Evolutionary conservation across 306 rosid species (phyloP), one percentile per base, ranked within the genome.

Genomic region (Mimosa pudica): DNA sequence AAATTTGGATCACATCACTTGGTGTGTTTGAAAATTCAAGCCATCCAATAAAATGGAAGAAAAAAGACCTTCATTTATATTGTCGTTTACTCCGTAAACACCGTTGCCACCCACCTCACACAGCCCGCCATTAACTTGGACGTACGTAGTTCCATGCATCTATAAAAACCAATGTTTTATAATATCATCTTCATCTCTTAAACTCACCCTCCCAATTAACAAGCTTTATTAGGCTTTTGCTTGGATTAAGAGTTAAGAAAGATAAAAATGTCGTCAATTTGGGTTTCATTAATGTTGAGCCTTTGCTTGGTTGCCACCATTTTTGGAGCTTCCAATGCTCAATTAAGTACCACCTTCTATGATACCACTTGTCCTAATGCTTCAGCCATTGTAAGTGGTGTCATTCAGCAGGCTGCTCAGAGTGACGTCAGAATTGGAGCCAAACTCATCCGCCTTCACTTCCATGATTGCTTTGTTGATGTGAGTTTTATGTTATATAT

Each of bases 361-460:
- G 67, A 38, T 18, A 74, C 67, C 38, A 54, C 68, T 14, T 74
- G 77, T 52, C 77, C 77, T 41, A 74, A 74, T 18, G 77, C 51
- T 57, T 74, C 67, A 7, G 17, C 48, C 36, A 7, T 74, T 5
- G 77, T 74, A 9, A 36, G 67, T 20, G 51, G 52, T 20, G 77
- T 74, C 46, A 57, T 74, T 1, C 33, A 55, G 52, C 77, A 74
- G 36, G 77, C 77, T 18, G 68, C 77, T 38, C 68, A 8, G 10
- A 74, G n/a, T 20, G 77, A 74, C 45, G 77, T 74, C 32, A 17
- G 77, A 54, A 74, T 74, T 42, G 77, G 77, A 16, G 77, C 77
- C 67, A 74, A 74, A 41, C 77, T 55, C 67, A 57, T 57, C 16
- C 70, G 70, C 2, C 70, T 64, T 6, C 70, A 64, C 20, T 64